Conservation (phyloP, 116 monocot species). For the Trichopus zeylanicus region DNA sequence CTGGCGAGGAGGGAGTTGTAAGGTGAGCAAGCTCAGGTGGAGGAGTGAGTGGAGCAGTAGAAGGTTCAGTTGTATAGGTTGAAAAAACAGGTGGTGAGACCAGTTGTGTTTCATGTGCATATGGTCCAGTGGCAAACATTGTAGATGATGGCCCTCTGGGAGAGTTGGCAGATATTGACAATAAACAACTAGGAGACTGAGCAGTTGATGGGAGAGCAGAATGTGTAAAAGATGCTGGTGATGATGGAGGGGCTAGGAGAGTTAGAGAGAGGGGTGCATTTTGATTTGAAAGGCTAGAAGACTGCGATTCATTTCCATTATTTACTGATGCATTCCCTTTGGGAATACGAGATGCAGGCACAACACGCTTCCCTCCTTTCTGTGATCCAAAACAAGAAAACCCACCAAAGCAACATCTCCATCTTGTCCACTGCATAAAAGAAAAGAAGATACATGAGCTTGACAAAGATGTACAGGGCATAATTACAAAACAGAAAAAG, state of each 20-base stretch:
- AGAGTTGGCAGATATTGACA: conserved; percentile 79
- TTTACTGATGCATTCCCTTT: conserved; percentile 49
- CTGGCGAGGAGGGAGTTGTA: conserved; percentile 95
- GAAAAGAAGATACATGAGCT: not conserved
- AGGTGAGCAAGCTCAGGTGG: conserved; percentile 92
- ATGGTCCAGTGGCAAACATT: conserved; percentile 90
- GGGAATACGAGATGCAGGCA: conserved; percentile 80
- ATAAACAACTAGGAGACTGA: conserved; percentile 83
- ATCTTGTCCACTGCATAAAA: conserved; percentile 51
- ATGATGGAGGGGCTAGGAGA: conserved; percentile 94
- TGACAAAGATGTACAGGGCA: too few relatives aligned
- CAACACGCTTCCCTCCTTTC: conserved; percentile 76
- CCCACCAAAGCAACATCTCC: conserved; percentile 75
- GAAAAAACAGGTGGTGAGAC: conserved; percentile 98
- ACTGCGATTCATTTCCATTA: conserved; percentile 37
- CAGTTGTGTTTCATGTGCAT: conserved; percentile 94
- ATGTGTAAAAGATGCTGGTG: conserved; percentile 91
- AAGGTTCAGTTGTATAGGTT: conserved; percentile 95
- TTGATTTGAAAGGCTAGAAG: conserved; percentile 50
- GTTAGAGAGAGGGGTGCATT: too few relatives aligned
- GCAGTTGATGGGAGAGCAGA: conserved; percentile 88
- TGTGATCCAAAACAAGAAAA: conserved; percentile 88
- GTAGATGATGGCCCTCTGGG: conserved; percentile 63
- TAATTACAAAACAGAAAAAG: not conserved
- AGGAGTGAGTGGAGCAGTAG: conserved; percentile 93